Evolutionary conservation across 2,329 filamentous ascomycete genomes (phyloP).

Genomic region (Nigrospora oryzae): DNA sequence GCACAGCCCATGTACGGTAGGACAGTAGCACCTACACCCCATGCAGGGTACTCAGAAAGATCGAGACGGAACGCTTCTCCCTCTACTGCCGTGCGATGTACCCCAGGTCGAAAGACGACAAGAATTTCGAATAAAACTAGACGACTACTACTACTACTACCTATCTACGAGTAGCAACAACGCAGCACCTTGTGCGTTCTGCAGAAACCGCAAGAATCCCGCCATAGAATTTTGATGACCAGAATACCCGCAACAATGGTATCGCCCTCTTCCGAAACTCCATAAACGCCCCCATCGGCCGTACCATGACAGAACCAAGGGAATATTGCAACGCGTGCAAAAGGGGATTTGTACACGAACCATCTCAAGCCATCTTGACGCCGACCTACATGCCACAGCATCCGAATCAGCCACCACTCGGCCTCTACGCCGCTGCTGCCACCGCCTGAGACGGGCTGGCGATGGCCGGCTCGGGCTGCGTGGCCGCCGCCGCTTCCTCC

Average conservation of each 20-base stretch:
- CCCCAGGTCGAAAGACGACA: no score
- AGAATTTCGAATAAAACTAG: no score
- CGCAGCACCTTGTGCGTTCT: slow-evolving; percentile 5
- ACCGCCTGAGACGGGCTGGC: slow-evolving; percentile 20
- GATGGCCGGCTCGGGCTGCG: slow-evolving; percentile 24
- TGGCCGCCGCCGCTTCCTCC: slow-evolving; percentile 26
- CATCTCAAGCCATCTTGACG: slow-evolving; percentile 3
- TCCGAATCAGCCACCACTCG: slow-evolving; percentile 1
- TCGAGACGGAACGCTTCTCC: no score
- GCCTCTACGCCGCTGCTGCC: slow-evolving; percentile 18
- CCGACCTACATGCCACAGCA: not conserved
- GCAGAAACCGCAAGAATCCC: not conserved
- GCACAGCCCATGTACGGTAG: no score
- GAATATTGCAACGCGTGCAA: slow-evolving; percentile 15
- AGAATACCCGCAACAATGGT: slow-evolving; percentile 21
- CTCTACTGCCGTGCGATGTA: no score
- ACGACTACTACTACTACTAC: no score
- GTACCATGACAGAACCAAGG: slow-evolving; percentile 11
- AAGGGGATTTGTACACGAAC: slow-evolving; percentile 24
- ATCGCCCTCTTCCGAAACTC: slow-evolving; percentile 20
- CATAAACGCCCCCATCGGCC: slow-evolving; percentile 17
- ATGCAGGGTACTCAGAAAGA: no score
- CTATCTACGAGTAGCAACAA: not conserved
- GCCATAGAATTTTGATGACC: slow-evolving; percentile 18
- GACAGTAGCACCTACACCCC: no score